Evolutionary conservation across 78 protist genomes (phyloP).

Genomic region (Dictyostelium brefeldianum): DNA sequence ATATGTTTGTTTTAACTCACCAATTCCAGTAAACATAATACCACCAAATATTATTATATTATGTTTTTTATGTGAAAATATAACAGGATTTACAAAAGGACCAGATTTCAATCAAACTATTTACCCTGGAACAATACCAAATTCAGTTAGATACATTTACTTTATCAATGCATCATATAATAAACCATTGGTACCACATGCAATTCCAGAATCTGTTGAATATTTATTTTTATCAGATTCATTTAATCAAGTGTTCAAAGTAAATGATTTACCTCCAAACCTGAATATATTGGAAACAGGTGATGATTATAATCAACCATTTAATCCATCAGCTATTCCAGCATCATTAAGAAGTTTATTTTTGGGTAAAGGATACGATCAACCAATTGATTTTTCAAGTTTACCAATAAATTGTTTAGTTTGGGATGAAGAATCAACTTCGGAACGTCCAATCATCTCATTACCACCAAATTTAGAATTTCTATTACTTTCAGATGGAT

Average conservation of each 20-base stretch:
- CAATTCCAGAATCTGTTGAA: conserved; percentile 1
- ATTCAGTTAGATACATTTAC: conserved; percentile 13
- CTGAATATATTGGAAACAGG: neutral
- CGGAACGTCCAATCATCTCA: neutral
- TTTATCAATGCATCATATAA: neutral
- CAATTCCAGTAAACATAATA: conserved; percentile 1
- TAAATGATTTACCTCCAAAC: neutral
- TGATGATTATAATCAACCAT: conserved; percentile 5
- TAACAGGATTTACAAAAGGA: conserved; percentile 8
- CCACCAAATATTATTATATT: conserved; percentile 6
- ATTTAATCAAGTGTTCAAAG: neutral
- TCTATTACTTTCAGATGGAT: neutral
- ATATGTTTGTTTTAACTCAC: conserved; percentile 12
- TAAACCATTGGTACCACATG: conserved; percentile 9
- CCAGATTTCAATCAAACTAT: conserved; percentile 13
- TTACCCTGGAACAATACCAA: conserved; percentile 35
- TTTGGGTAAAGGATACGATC: conserved; percentile 22
- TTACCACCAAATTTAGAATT: conserved; percentile 9
- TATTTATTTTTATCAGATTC: neutral
- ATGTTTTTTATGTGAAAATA: conserved; percentile 30
- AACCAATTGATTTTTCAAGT: neutral
- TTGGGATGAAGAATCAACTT: neutral
- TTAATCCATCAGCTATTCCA: conserved; percentile 1
- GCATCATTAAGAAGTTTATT: conserved; percentile 3
- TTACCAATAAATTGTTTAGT: neutral